Evolutionary conservation across 768 basidiomycete species (phyloP).

Genomic region (Podaxis sp.): DNA sequence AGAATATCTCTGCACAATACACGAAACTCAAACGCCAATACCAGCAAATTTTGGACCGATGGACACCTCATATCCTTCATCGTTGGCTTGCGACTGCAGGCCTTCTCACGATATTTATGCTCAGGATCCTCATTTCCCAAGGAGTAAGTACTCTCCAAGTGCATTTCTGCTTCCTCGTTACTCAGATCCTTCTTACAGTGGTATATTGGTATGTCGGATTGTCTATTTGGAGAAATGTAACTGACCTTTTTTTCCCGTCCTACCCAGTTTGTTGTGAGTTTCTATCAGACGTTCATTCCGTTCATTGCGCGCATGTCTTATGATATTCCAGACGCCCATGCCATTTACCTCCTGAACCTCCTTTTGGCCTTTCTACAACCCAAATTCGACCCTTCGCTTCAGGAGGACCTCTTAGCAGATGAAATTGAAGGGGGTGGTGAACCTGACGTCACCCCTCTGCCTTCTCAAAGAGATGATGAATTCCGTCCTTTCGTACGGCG

Average conservation of each 20-base stretch:
- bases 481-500: slow-evolving; percentile 96
- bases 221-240: neutral
- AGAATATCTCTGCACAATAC: slow-evolving; percentile 47
- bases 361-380: slow-evolving; percentile 97
- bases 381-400: slow-evolving; percentile 94
- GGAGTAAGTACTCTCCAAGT: slow-evolving; percentile 59
- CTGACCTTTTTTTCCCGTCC: slow-evolving; percentile 8
- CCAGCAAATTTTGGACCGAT: slow-evolving; percentile 86
- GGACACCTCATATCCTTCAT: slow-evolving; percentile 87
- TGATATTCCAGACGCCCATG: slow-evolving; percentile 64
- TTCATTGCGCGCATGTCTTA: slow-evolving; percentile 9
- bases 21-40: slow-evolving; percentile 71
- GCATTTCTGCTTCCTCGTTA: neutral
- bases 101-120: slow-evolving; percentile 71
- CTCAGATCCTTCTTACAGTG: slow-evolving; percentile 50
- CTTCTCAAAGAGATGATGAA: slow-evolving; percentile 82
- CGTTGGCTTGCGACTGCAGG: slow-evolving; percentile 83
- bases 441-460: slow-evolving; percentile 55
- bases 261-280: slow-evolving; percentile 67
- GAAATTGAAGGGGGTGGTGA: slow-evolving; percentile 93
- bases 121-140: slow-evolving; percentile 86
- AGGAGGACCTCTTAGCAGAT: slow-evolving; percentile 90
- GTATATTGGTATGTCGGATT: slow-evolving; percentile 78
- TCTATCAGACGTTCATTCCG: neutral
- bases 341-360: slow-evolving; percentile 94